A percentile compares a stretch with the other conserved stretches of the same genome.
phyloP scores from a whole-genome alignment of 2,329 filamentous ascomycete species.

The Colletotrichum lentis region DNA sequence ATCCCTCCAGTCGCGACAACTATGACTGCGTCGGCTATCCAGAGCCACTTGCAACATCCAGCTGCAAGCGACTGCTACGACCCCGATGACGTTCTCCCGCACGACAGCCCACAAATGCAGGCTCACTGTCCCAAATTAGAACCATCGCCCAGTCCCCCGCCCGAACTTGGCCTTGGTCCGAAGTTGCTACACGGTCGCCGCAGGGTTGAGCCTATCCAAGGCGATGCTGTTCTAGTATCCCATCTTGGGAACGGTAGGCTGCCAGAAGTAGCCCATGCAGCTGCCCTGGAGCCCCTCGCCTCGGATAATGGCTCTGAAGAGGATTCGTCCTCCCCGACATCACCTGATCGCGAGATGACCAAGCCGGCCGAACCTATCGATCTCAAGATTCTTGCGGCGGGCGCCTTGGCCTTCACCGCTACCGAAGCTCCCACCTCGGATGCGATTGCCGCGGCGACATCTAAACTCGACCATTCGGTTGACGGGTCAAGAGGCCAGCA shows the following conservation, averaged over 20 bases:
- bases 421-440: constrained; percentile 31
- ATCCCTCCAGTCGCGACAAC: constrained; percentile 45
- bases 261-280: constrained; percentile 69
- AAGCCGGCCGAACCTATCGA: constrained; percentile 39
- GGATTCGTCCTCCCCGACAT: constrained; percentile 34
- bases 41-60: constrained; percentile 46
- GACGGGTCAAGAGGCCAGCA: constrained; percentile 11
- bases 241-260: constrained; percentile 69
- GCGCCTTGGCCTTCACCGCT: constrained; percentile 43
- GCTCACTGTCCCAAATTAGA: constrained; percentile 36
- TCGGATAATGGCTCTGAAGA: constrained; percentile 38
- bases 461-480: constrained; percentile 8
- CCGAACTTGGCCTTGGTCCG: constrained; percentile 49
- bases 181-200: constrained; percentile 61
- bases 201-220: constrained; percentile 65
- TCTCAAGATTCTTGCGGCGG: constrained; percentile 46
- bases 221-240: constrained; percentile 73
- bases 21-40: constrained; percentile 53
- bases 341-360: constrained; percentile 29
- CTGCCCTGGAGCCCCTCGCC: constrained; percentile 62
- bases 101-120: constrained; percentile 51
- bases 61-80: constrained; percentile 51
- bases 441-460: constrained; percentile 37
- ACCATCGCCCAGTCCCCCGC: constrained; percentile 58
- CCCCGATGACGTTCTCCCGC: constrained; percentile 54